phyloP scores from a whole-genome alignment of 169 alveolate genomes.

The Eimeria sp. region DNA sequence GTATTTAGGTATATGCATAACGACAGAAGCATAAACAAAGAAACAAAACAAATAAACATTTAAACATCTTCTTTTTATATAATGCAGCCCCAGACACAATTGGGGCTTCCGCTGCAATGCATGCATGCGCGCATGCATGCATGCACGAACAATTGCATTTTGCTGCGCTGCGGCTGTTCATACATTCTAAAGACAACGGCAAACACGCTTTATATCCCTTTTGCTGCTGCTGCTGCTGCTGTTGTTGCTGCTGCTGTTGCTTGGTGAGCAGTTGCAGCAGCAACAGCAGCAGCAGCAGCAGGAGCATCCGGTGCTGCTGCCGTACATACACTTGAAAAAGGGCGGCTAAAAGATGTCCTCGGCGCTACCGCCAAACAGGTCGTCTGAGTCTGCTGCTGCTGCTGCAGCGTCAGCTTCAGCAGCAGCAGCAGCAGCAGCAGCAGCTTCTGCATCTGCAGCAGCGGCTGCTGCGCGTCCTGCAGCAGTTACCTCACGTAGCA shows the following conservation, averaged over 20 bases:
- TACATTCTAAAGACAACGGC: neutral
- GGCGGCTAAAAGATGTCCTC: neutral
- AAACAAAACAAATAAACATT: no score
- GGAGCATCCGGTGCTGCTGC: neutral
- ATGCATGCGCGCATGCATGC: no score
- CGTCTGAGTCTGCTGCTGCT: neutral
- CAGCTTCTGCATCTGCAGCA: neutral
- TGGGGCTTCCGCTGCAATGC: no score
- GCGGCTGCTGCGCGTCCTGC: constrained; percentile 10
- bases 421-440: neutral
- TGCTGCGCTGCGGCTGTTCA: no score
- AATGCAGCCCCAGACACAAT: no score
- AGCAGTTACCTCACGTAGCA: neutral
- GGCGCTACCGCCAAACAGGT: neutral
- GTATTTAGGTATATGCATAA: no score
- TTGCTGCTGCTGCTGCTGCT: constrained; percentile 10
- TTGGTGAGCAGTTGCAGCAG: no score
- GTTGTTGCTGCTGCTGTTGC: no score
- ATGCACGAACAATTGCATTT: no score
- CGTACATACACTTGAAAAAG: neutral
- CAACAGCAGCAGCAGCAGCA: neutral
- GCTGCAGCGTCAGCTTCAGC: neutral
- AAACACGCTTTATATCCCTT: neutral
- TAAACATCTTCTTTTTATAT: no score
- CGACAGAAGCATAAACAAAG: neutral